Percentiles rank a stretch among this genome's conserved stretches.
These are phyloP conservation scores for Acacia acuminata DNA, from an alignment of 306 rosid species.

Conservation along the genomic window DNA sequence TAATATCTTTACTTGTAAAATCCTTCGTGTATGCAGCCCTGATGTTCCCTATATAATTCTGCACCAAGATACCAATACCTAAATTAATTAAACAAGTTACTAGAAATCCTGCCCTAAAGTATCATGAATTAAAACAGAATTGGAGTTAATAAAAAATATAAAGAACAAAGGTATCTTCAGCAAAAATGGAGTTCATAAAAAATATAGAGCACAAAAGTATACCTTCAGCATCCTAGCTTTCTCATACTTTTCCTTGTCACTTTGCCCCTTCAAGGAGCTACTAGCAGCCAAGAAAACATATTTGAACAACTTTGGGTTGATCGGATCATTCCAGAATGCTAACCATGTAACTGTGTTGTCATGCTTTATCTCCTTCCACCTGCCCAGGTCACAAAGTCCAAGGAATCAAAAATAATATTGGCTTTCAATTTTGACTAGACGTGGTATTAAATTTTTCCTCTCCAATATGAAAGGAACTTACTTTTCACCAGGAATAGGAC, in stretches of 20 bases:
- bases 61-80: conserved; percentile 39
- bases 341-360: conserved; percentile 97
- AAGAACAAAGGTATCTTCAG: conserved; percentile 2
- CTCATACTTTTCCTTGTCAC: conserved; percentile 98
- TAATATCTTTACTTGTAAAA: conserved; percentile 74
- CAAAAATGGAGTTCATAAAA: conserved; percentile 29
- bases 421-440: conserved; percentile 16
- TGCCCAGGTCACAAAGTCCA: conserved; percentile 40
- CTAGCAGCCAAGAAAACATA: conserved; percentile 98
- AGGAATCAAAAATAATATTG: conserved; percentile 17
- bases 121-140: neutral
- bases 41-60: conserved; percentile 84
- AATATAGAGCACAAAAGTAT: neutral
- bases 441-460: neutral
- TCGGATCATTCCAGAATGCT: conserved; percentile 94
- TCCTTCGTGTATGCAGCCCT: conserved; percentile 83
- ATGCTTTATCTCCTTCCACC: conserved; percentile 95
- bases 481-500: conserved; percentile 94
- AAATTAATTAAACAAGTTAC: conserved; percentile 19
- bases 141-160: conserved; percentile 16
- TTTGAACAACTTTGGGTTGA: conserved; percentile 88
- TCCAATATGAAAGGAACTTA: conserved; percentile 30
- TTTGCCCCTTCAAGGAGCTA: conserved; percentile 94
- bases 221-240: conserved; percentile 97
- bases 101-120: conserved; percentile 21